Evolutionary conservation across 1,284 basidiomycete species (phyloP), one percentile per base, ranked within the genome.

Genomic region (Cutaneotrichosporon sp.): DNA sequence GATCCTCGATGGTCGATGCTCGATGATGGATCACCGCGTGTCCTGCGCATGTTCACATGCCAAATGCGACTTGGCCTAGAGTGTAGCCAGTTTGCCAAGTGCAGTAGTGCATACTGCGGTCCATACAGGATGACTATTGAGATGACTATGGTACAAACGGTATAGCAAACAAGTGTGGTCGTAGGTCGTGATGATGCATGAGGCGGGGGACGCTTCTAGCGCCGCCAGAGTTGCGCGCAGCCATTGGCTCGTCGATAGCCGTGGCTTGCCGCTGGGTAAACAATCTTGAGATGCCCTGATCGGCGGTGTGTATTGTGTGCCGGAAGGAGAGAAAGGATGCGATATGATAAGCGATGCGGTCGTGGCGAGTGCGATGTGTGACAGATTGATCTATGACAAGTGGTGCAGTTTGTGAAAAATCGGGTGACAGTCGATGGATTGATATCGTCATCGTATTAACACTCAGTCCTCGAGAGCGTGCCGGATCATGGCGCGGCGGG

Each of bases 401-500:
- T 38, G 36, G 17, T 38, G 36, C 36, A 17, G 17, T 38, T 12
- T 38, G 17, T 17, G 17, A 15, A 8, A 35, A 35, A 9, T 8
- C 34, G 34, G 34, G 17, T 14, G 13, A 37, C 17, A 37, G 36
- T 14, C 17, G 36, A 14, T 37, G 36, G 14, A 14, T 8, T 15
- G 15, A 8, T 37, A 14, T 18, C 36, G 36, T 14, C 26, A 30
- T 14, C 34, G 36, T 37, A 17, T 37, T 18, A 15, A 37, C 17
- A 17, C 36, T 14, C 14, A 58, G 20, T 55, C 54, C 45, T 59
- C 58, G 37, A 59, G 51, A 1, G 58, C 58, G 9, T 59, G 58
- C 9, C 58, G 51, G 54, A 59, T 59, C 58, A 59, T 59, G 7
- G 58, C 58, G 14, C 58, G 43, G 33, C 58, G 58, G 8, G 54